Conservation (phyloP, 1,284 basidiomycete genomes). For the Austroboletus olivaceoglutinosus region DNA sequence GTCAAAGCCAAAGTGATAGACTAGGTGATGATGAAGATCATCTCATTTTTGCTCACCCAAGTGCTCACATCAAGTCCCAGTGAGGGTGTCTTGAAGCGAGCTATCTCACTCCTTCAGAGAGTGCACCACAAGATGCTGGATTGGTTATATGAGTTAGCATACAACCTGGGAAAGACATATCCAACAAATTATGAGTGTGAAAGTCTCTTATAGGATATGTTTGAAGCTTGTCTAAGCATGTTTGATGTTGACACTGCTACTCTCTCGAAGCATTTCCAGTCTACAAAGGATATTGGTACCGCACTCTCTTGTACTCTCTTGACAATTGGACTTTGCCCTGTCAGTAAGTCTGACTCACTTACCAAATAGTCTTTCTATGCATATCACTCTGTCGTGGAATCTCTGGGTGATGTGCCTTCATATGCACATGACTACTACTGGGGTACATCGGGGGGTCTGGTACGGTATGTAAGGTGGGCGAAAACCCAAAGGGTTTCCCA, state of each 20-base stretch:
- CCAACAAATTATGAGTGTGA: background rate
- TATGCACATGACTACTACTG: too few species aligned
- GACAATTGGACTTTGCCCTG: too few species aligned
- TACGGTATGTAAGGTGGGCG: too few species aligned
- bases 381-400: too few species aligned
- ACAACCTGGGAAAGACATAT: background rate
- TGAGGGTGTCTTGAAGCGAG: slow-evolving; percentile 2
- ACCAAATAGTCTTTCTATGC: too few species aligned
- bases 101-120: slow-evolving; percentile 25
- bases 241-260: background rate
- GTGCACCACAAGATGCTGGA: slow-evolving; percentile 32
- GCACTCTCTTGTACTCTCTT: too few species aligned
- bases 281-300: slow-evolving; percentile 22
- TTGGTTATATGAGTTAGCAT: slow-evolving; percentile 35
- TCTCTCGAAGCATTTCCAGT: background rate
- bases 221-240: slow-evolving; percentile 33
- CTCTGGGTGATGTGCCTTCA: too few species aligned
- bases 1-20: slow-evolving; percentile 41
- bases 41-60: slow-evolving; percentile 34
- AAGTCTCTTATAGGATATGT: slow-evolving; percentile 3
- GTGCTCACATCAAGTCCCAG: slow-evolving; percentile 30
- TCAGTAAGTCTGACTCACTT: too few species aligned
- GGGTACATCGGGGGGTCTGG: too few species aligned
- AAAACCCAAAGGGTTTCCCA: too few species aligned
- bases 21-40: slow-evolving; percentile 31